Conservation (phyloP, 2,329 filamentous ascomycete genomes). For the Pseudocercospora eumusae region DNA sequence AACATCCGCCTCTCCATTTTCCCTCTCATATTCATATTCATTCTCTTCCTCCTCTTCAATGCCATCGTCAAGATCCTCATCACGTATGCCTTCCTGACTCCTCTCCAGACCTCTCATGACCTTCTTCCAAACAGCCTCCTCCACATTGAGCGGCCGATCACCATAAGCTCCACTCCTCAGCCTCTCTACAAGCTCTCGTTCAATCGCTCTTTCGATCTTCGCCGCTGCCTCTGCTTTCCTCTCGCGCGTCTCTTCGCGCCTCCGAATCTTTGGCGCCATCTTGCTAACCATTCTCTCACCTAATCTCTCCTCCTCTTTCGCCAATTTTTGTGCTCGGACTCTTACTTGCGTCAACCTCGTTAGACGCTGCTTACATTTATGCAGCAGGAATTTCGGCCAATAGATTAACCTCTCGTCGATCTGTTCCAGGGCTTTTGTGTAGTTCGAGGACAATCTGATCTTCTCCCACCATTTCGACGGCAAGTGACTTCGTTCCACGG, state of each 20-base stretch:
- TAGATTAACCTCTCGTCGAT: slow-evolving; percentile 85
- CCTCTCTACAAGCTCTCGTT: slow-evolving; percentile 89
- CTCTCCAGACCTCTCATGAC: slow-evolving; percentile 88
- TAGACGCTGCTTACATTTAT: slow-evolving; percentile 95
- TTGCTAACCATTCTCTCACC: slow-evolving; percentile 87
- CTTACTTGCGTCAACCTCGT: slow-evolving; percentile 90
- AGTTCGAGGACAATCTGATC: slow-evolving; percentile 87
- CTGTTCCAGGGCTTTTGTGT: slow-evolving; percentile 82
- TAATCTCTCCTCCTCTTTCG: slow-evolving; percentile 83
- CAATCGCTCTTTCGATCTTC: slow-evolving; percentile 93
- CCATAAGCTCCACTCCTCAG: slow-evolving; percentile 91
- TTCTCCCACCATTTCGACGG: slow-evolving; percentile 93
- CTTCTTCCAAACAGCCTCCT: slow-evolving; percentile 95
- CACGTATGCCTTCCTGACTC: slow-evolving; percentile 76
- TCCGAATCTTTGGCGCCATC: slow-evolving; percentile 81
- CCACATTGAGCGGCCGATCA: slow-evolving; percentile 90
- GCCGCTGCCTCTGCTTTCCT: slow-evolving; percentile 61
- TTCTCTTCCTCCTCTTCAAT: slow-evolving; percentile 73
- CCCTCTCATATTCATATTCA: slow-evolving; percentile 62
- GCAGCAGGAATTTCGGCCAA: slow-evolving; percentile 89
- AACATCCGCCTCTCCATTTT: slow-evolving; percentile 67
- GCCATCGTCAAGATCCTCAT: slow-evolving; percentile 86
- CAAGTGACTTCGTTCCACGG: slow-evolving; percentile 81
- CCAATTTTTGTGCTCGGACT: slow-evolving; percentile 73
- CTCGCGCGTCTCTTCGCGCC: slow-evolving; percentile 52